Conservation (phyloP, 2,329 filamentous ascomycete genomes). For the Ceratocystiopsis sp. region DNA sequence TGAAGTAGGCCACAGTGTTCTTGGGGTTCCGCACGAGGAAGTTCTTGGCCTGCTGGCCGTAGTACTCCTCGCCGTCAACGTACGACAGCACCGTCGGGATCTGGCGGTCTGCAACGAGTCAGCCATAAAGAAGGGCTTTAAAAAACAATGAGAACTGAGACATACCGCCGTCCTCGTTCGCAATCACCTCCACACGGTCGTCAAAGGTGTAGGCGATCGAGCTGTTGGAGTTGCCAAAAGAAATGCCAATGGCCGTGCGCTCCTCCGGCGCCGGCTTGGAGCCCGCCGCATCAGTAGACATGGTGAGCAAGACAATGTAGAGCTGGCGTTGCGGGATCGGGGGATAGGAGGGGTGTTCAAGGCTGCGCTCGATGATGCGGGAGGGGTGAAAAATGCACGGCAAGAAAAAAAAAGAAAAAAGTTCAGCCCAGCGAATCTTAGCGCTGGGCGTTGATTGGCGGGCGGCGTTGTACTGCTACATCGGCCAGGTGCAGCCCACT, state of each 20-base stretch:
- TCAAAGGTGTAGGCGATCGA: conserved; percentile 89
- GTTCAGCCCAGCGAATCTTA: background rate
- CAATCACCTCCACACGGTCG: conserved; percentile 93
- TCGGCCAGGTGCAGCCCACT: background rate
- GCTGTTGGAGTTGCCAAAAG: conserved; percentile 97
- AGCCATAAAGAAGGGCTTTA: background rate
- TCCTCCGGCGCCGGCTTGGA: conserved; percentile 29
- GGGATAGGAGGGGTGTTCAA: background rate
- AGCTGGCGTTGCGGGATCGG: background rate
- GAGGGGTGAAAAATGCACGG: background rate
- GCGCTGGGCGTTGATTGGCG: too few species aligned
- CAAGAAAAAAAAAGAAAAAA: background rate
- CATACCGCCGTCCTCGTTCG: conserved; percentile 92
- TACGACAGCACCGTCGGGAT: conserved; percentile 93
- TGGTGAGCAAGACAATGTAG: background rate
- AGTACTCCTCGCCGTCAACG: conserved; percentile 89
- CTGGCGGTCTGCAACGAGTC: conserved; percentile 55
- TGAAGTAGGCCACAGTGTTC: conserved; percentile 92
- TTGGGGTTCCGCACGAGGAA: conserved; percentile 82
- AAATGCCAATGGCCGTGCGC: conserved; percentile 73
- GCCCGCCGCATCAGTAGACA: conserved; percentile 5
- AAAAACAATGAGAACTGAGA: conserved; percentile 5
- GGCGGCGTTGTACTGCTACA: background rate
- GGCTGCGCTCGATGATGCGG: background rate
- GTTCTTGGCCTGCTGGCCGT: conserved; percentile 84